Conservation (phyloP, 148 eudicot species). For the Nyssa sinensis region DNA sequence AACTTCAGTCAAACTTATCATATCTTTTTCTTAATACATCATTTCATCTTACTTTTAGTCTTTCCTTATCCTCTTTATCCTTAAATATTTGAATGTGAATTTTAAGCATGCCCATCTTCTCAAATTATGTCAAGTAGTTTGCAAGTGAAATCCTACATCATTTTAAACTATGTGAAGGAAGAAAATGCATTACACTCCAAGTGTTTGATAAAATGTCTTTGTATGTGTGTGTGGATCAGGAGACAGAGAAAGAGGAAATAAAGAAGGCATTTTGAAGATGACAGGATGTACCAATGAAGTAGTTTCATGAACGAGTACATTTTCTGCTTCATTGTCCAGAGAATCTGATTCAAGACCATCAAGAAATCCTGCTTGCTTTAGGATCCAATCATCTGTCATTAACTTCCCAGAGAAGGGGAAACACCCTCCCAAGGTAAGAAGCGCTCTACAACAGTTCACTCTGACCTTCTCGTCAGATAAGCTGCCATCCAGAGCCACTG, state of each 20-base stretch:
- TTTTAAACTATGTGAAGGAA: too few relatives aligned
- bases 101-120: too few relatives aligned
- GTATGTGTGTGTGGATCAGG: too few relatives aligned
- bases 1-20: too few relatives aligned
- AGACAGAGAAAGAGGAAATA: not conserved
- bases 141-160: too few relatives aligned
- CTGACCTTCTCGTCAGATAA: constrained; percentile 29
- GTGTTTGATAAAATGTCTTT: too few relatives aligned
- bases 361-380: constrained; percentile 39
- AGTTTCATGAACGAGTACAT: constrained; percentile 14
- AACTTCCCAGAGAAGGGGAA: constrained; percentile 45
- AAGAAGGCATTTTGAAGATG: not conserved
- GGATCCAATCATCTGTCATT: constrained; percentile 50
- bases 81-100: too few relatives aligned
- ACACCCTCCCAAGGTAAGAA: constrained; percentile 47
- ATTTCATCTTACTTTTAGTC: too few relatives aligned
- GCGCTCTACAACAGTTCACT: constrained; percentile 41
- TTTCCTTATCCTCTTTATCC: too few relatives aligned
- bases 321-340: constrained; percentile 18
- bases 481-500: constrained; percentile 36
- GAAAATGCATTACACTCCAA: too few relatives aligned
- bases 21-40: too few relatives aligned
- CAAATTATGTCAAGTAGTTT: too few relatives aligned
- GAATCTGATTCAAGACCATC: constrained; percentile 21
- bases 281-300: constrained; percentile 16